Conservation (phyloP, 192 early-diverging fungal species). For the Coemansia sp. region DNA sequence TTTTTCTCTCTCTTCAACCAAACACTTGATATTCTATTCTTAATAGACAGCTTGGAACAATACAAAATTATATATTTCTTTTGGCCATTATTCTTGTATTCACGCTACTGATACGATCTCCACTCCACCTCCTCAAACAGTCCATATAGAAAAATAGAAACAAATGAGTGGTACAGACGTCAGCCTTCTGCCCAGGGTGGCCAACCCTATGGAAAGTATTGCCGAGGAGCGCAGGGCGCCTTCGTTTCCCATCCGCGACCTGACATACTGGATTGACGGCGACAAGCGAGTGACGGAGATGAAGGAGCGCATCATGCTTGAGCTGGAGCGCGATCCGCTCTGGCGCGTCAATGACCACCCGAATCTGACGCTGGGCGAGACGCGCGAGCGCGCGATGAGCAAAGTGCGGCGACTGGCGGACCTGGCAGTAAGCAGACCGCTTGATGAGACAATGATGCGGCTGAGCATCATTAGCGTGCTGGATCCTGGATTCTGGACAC, state of each 20-base stretch:
- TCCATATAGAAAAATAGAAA: background rate
- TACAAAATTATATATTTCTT: too few relatives aligned
- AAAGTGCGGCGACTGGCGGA: constrained; percentile 72
- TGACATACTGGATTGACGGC: constrained; percentile 86
- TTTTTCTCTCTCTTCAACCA: background rate
- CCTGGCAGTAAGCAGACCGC: constrained; percentile 69
- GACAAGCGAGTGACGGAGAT: constrained; percentile 62
- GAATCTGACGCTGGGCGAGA: constrained; percentile 72
- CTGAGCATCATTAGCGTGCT: constrained; percentile 80
- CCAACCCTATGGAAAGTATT: constrained; percentile 57
- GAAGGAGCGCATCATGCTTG: constrained; percentile 80
- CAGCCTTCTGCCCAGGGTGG: background rate
- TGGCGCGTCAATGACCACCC: constrained; percentile 79
- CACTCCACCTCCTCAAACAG: background rate
- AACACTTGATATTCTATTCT: background rate
- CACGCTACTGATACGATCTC: background rate
- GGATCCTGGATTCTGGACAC: constrained; percentile 89
- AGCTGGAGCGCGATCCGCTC: constrained; percentile 81
- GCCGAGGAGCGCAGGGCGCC: constrained; percentile 73
- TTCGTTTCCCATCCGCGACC: constrained; percentile 71
- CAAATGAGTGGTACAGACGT: background rate
- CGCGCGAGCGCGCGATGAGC: constrained; percentile 83
- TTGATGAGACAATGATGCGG: constrained; percentile 67
- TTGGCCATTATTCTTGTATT: background rate
- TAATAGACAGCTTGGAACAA: too few relatives aligned